Base-by-base conservation (phyloP, 768 basidiomycete genomes). In the Amanita jacksonii region DNA sequence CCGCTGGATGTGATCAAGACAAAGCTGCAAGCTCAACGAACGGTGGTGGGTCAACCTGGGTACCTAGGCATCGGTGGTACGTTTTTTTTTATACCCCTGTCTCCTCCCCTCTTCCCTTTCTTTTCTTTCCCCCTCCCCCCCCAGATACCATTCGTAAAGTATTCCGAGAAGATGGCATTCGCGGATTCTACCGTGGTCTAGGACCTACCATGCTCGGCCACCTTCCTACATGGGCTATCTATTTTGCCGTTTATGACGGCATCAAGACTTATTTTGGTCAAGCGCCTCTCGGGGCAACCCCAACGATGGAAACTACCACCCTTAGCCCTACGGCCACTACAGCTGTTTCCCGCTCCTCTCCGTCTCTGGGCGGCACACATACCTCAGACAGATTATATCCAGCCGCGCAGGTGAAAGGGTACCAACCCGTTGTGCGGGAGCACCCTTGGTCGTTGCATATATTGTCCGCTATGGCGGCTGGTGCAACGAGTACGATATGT, bases 1-100 rank as follows among this genome's bases (percentile, higher is more conserved):
- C 96, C 96, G 8, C 73, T 99, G 38, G 96, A 99, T 63, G 94
- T 99, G 45, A 73, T 99, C 64, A 99, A 98, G 72, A 99, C 96
- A 3, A 88, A 89, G 52, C 64, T 99, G 39, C 96, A 99, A 66
- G 96, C 96, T n/a, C 92, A 96, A 62, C 74, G 80, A 38, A 70
- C 73, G 13, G 62, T 81, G 19, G 72, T 69, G 25, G 85, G 85
- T 19, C 76, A 85, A 50, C 64, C 68, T 48, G 80, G 76, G 13
- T 94, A 94, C 62, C 66, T 81, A 52, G 87, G 90, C 25, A 77
- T 91, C 34, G 50, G 75, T 46, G 84, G 88, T 87, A 54, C 45
- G 77, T 67, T 42, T 45, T 19, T 33, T 36, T 42, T 9, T 46
- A 8, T 44, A 2, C 2, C 16, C 37, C 12, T 30, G 43, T 47